phyloP scores from a whole-genome alignment of 2,329 filamentous ascomycete species.

The Lachnum nothofagi region DNA sequence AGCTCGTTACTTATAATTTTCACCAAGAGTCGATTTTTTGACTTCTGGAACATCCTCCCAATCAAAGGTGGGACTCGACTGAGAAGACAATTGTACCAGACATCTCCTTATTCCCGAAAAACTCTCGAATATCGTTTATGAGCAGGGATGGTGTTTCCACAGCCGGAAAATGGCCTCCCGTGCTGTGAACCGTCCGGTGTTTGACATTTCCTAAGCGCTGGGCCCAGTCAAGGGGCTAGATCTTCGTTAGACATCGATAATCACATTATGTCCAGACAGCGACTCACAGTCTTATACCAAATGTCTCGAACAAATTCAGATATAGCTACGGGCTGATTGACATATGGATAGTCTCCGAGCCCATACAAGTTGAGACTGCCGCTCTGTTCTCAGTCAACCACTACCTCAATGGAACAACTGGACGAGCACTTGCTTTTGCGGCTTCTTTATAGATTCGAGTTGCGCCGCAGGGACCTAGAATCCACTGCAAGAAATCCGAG shows the following conservation, averaged over 20 bases:
- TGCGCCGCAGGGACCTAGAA: constrained; percentile 17
- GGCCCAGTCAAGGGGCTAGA: neutral
- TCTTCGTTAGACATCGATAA: neutral
- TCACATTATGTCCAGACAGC: neutral
- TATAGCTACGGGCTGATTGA: constrained; percentile 6
- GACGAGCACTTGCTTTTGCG: neutral
- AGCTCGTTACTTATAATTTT: no score
- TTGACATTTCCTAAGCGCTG: neutral
- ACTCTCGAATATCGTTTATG: neutral
- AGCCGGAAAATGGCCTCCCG: neutral
- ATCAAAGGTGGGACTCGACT: neutral
- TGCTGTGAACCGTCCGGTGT: neutral
- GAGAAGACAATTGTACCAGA: neutral
- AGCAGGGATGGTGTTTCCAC: neutral
- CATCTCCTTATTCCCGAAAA: neutral
- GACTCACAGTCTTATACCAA: neutral
- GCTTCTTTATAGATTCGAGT: constrained; percentile 20
- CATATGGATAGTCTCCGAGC: constrained; percentile 3
- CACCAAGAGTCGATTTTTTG: no score
- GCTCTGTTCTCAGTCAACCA: neutral
- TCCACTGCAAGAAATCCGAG: no score
- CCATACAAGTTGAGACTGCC: neutral
- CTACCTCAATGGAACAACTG: neutral
- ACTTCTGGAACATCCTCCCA: no score
- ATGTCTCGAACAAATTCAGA: constrained; percentile 3